Conservation (phyloP, 495 filamentous ascomycete genomes). For the Talaromyces proteolyticus region DNA sequence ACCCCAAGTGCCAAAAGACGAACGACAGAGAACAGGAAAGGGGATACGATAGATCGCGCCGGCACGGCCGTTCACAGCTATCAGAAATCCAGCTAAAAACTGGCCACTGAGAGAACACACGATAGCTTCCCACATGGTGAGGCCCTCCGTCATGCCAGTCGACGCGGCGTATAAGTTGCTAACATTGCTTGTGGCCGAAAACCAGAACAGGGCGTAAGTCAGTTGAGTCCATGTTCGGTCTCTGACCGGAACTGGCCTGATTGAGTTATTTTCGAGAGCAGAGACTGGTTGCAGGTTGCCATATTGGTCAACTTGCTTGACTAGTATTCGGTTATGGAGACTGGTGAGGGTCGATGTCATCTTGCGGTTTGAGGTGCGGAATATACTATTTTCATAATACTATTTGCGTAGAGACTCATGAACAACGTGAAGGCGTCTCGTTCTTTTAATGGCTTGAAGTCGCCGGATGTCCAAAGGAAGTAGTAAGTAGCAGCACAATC, state of each 20-base stretch:
- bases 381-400: not conserved
- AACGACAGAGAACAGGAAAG: slow-evolving; percentile 27
- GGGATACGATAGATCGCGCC: slow-evolving; percentile 33
- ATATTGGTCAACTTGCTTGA: slow-evolving; percentile 18
- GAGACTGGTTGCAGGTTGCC: slow-evolving; percentile 12
- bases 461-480: not conserved
- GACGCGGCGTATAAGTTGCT: slow-evolving; percentile 31
- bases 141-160: slow-evolving; percentile 25
- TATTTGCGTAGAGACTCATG: not conserved
- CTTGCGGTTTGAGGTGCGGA: not conserved
- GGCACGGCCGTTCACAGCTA: slow-evolving; percentile 30
- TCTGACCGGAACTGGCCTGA: slow-evolving; percentile 24
- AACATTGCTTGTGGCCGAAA: slow-evolving; percentile 32
- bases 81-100: slow-evolving; percentile 21
- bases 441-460: not conserved
- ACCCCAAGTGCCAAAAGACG: slow-evolving; percentile 28
- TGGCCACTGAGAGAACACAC: slow-evolving; percentile 26
- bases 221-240: slow-evolving; percentile 30
- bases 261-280: slow-evolving; percentile 30
- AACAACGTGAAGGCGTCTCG: not conserved
- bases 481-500: not conserved
- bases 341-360: slow-evolving; percentile 10
- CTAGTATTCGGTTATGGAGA: slow-evolving; percentile 13
- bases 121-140: slow-evolving; percentile 33
- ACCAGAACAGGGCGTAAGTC: slow-evolving; percentile 34